Evolutionary conservation across 2,329 filamentous ascomycete species (phyloP), one percentile per base, ranked within the genome.

Genomic region (Alternaria sp.): DNA sequence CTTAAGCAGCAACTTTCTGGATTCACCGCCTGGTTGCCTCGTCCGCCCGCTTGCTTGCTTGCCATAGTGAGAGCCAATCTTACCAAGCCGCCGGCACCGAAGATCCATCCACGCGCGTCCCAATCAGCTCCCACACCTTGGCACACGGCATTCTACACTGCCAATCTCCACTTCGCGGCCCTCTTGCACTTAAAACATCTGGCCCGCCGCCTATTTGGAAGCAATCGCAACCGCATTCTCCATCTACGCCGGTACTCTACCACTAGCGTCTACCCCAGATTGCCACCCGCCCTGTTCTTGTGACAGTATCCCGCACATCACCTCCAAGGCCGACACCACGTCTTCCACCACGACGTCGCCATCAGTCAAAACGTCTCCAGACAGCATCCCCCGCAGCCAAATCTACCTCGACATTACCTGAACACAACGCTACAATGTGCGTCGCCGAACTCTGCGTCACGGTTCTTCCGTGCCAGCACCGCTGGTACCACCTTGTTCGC

Each of bases 371-470:
- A 63, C 37, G 62, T 65, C 62, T 52, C 44, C 67, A 63, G 63
- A 60, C 69, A 72, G 62, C 56, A 50, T 64, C 36, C 51, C 61
- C 34, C 66, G 57, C 48, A 65, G 56, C 46, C 66, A 58, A 52
- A 63, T 61, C 26, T 67, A 70, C 51, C 62, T 69, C 65, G 66
- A 71, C 45, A 68, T 68, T 28, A 72, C 71, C n/a, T 71, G 62
- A 70, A 66, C 26, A 26, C 36, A 54, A 42, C 54, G 50, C 51
- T 61, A 75, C 42, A 65, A 83, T 83, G 81, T 83, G 81, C 63
- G 72, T 83, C 70, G 81, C 80, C 61, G 80, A 82, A 62, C 76
- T 83, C 42, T 82, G 82, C 72, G 79, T 82, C 56, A 79, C 80
- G 50, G 76, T 77, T 7, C 76, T 79, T 52, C 70, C 78, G 41